Evolutionary conservation across 176 grass and related monocot species (phyloP), one percentile per base, ranked within the genome.

Genomic region (Chloris gayana): DNA sequence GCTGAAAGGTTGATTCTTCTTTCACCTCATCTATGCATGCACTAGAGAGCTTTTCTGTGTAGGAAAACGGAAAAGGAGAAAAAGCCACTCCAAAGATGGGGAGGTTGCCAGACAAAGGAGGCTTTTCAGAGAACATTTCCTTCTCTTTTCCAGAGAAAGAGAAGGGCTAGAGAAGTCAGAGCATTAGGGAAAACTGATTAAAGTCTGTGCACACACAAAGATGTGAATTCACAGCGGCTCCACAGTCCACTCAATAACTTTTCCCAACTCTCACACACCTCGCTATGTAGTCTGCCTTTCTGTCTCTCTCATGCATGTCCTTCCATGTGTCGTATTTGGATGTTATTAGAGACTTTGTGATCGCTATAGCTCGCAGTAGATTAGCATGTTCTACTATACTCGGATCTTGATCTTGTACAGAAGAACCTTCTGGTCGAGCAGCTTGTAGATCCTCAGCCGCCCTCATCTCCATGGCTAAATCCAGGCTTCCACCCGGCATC

Each of bases 51-150:
- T 79, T 91, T 29, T 88, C 73, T 8, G 71, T 90, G 81, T 88
- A 80, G 85, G 79, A 86, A 67, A 94, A 88, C 68, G 91, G 71
- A 83, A 88, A 93, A 88, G 91, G 66, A 22, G 70, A 74, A 88
- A 88, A 91, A 84, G 88, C 81, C 83, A 77, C 88, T 91, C 90
- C 86, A 92, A 92, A 92, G 83, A 89, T 85, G 83, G 79, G 64
- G 90, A 89, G 82, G 70, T 76, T 71, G 86, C 84, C 86, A 83
- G 90, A 92, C 90, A 94, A 94, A 88, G 83, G 88, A 88, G 81
- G 85, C 91, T 94, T 94, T 94, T 88, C 91, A 94, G 91, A 84
- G 83, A 91, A 94, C 88, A 91, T 81, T 88, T 90, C 51, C 83
- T 73, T 84, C 72, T 76, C 79, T 93, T 93, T 78, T 69, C 67